These are phyloP conservation scores for Ailanthus altissimus DNA, from an alignment of 345 rosid genomes.

Conservation along the genomic window DNA sequence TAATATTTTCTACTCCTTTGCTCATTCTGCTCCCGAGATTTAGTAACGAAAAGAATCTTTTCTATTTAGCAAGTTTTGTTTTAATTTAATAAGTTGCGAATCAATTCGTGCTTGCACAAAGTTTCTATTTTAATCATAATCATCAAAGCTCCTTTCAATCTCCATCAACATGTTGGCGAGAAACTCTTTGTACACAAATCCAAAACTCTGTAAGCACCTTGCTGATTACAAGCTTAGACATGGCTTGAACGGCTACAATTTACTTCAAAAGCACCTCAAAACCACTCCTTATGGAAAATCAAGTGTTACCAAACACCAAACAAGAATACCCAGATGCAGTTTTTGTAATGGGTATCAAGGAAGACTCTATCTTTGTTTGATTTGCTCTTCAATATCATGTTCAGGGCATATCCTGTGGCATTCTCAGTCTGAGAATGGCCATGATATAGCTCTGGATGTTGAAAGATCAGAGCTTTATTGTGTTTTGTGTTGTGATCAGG, in stretches of 20 bases:
- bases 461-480: slow-evolving; percentile 93
- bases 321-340: slow-evolving; percentile 60
- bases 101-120: background rate
- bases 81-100: slow-evolving; percentile 5
- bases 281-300: slow-evolving; percentile 49
- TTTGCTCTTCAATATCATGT: slow-evolving; percentile 73
- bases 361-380: slow-evolving; percentile 65
- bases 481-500: slow-evolving; percentile 72
- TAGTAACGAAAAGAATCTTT: slow-evolving; percentile 11
- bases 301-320: slow-evolving; percentile 38
- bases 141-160: slow-evolving; percentile 14
- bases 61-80: background rate
- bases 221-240: slow-evolving; percentile 72
- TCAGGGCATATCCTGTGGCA: slow-evolving; percentile 67
- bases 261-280: slow-evolving; percentile 49
- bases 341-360: slow-evolving; percentile 50
- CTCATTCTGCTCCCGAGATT: background rate
- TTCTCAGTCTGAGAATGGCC: slow-evolving; percentile 53
- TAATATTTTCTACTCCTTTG: background rate
- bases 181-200: slow-evolving; percentile 42
- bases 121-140: slow-evolving; percentile 17
- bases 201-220: slow-evolving; percentile 73
- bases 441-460: slow-evolving; percentile 71
- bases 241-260: slow-evolving; percentile 56
- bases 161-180: slow-evolving; percentile 49